Conservation (phyloP, 305 asterid genomes). For the Solanum chacoense region DNA sequence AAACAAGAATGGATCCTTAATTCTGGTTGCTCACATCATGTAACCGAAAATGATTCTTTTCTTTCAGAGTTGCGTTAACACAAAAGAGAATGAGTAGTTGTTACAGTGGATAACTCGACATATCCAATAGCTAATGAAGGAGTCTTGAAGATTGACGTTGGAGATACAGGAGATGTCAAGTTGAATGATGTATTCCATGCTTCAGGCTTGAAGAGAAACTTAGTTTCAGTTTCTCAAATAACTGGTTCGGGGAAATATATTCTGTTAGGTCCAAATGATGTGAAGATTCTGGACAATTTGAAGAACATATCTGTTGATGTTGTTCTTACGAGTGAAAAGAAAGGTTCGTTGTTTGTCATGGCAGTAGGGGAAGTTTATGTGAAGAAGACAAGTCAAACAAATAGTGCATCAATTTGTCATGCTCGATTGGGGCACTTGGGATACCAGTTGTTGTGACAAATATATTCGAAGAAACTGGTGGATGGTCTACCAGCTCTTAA, state of each 20-base stretch:
- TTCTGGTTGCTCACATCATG: neutral
- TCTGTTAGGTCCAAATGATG: constrained; percentile 4
- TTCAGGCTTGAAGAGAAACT: neutral
- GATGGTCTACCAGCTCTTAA: neutral
- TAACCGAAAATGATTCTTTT: neutral
- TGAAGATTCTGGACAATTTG: neutral
- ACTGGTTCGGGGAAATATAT: neutral
- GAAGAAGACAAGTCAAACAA: neutral
- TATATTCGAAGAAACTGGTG: neutral
- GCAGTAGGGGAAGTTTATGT: neutral
- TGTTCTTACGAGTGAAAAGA: neutral
- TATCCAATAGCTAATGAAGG: neutral
- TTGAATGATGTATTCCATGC: neutral
- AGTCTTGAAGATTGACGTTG: neutral
- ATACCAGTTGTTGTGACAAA: neutral
- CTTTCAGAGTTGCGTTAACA: neutral
- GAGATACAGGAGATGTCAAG: neutral
- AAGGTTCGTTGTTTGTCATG: neutral
- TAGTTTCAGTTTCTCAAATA: neutral
- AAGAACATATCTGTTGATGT: neutral
- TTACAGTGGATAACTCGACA: neutral
- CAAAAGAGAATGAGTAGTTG: neutral
- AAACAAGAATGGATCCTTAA: neutral
- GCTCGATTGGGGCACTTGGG: neutral
- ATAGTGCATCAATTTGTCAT: neutral